Evolutionary conservation across 768 basidiomycete species (phyloP).

Genomic region (Dendrothele bispora): DNA sequence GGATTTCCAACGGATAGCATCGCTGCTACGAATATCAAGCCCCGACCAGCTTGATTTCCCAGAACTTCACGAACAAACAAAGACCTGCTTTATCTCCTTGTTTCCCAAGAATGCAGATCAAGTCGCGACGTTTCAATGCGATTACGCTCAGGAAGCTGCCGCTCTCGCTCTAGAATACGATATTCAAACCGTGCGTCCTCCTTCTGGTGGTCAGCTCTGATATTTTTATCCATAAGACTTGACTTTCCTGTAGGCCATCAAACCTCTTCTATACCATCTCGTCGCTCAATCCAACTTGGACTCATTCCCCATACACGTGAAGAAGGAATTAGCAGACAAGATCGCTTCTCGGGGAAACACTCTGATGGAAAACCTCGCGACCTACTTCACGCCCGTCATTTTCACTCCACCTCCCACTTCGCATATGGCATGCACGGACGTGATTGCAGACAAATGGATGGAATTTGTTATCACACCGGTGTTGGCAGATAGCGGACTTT

Average conservation of each 20-base stretch:
- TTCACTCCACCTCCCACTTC: slow-evolving; percentile 70
- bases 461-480: slow-evolving; percentile 66
- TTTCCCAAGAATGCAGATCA: slow-evolving; percentile 51
- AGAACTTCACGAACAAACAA: slow-evolving; percentile 45
- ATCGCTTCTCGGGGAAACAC: slow-evolving; percentile 38
- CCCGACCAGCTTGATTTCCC: slow-evolving; percentile 59
- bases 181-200: slow-evolving; percentile 46
- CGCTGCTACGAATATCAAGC: slow-evolving; percentile 59
- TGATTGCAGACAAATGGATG: slow-evolving; percentile 75
- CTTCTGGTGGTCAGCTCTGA: background rate
- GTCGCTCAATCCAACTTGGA: slow-evolving; percentile 57
- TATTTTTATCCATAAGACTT: background rate
- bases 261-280: slow-evolving; percentile 63
- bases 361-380: slow-evolving; percentile 58
- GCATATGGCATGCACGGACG: slow-evolving; percentile 75
- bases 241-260: slow-evolving; percentile 46
- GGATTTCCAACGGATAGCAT: slow-evolving; percentile 46
- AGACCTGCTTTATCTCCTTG: slow-evolving; percentile 38
- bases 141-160: slow-evolving; percentile 53
- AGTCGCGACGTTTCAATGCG: slow-evolving; percentile 34
- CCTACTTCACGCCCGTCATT: slow-evolving; percentile 68
- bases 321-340: slow-evolving; percentile 22
- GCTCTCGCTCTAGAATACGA: slow-evolving; percentile 47
- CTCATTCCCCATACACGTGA: slow-evolving; percentile 24
- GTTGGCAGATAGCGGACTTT: slow-evolving; percentile 59